Conservation (phyloP, 2,329 filamentous ascomycete species). For the Escovopsis sp. region DNA sequence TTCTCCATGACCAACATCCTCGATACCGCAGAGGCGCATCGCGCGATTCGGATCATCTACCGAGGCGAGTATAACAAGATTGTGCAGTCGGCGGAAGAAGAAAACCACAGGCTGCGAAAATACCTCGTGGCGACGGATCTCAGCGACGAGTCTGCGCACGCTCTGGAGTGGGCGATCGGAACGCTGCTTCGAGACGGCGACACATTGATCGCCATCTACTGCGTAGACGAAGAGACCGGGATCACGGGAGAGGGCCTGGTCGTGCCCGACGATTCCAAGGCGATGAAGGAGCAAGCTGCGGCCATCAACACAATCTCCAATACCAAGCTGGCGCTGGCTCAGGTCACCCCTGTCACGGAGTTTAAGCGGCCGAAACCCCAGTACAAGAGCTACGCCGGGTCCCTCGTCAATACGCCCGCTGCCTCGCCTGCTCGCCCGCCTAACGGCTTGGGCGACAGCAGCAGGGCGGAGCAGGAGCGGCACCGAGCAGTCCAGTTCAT, state of each 20-base stretch:
- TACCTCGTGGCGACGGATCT: slow-evolving; percentile 94
- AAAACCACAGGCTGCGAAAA: slow-evolving; percentile 65
- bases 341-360: slow-evolving; percentile 20
- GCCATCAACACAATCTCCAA: slow-evolving; percentile 51
- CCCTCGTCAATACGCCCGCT: slow-evolving; percentile 18
- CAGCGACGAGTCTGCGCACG: slow-evolving; percentile 87
- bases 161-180: slow-evolving; percentile 93
- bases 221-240: slow-evolving; percentile 73
- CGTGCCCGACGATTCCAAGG: slow-evolving; percentile 58
- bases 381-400: slow-evolving; percentile 15
- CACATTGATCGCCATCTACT: slow-evolving; percentile 84
- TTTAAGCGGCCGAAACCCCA: slow-evolving; percentile 17
- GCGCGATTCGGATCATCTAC: slow-evolving; percentile 78
- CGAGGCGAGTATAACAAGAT: slow-evolving; percentile 72
- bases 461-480: slow-evolving; percentile 61
- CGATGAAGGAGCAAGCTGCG: slow-evolving; percentile 60
- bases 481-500: slow-evolving; percentile 70
- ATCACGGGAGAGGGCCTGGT: slow-evolving; percentile 35
- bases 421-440: slow-evolving; percentile 29
- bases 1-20: slow-evolving; percentile 70
- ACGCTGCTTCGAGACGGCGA: slow-evolving; percentile 90
- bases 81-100: slow-evolving; percentile 63
- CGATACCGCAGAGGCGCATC: slow-evolving; percentile 59
- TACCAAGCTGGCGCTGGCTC: slow-evolving; percentile 19
- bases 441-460: slow-evolving; percentile 33